These are phyloP conservation scores for Cystobasidium ongulense DNA, from an alignment of 768 basidiomycete genomes.

Conservation along the genomic window DNA sequence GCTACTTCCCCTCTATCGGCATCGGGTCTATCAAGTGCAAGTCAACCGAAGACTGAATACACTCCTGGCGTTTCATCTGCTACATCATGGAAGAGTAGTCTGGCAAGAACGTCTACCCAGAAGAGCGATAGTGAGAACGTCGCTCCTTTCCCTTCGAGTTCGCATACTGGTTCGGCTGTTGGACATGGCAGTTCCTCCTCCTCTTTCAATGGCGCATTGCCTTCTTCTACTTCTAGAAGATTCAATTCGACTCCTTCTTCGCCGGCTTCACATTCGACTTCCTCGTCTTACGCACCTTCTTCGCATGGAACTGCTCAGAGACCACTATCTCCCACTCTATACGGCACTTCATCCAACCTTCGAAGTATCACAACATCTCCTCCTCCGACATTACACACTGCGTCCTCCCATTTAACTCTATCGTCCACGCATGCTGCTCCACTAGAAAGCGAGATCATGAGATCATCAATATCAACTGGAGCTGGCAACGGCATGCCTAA, in stretches of 20 bases:
- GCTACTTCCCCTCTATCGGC: not conserved
- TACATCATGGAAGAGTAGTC: constrained; percentile 1
- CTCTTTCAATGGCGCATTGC: not conserved
- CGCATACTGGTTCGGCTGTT: not conserved
- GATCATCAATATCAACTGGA: constrained; percentile 2
- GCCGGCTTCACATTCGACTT: not conserved
- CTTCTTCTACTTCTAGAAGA: constrained; percentile 3
- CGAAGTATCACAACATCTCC: not conserved
- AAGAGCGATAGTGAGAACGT: constrained; percentile 10
- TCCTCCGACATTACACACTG: not conserved
- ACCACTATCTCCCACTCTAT: not conserved
- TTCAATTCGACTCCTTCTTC: not conserved
- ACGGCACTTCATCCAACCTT: not conserved
- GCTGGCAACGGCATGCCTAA: not conserved
- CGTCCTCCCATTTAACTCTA: not conserved
- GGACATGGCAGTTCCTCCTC: not conserved
- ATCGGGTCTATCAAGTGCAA: not conserved
- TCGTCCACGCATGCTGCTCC: not conserved
- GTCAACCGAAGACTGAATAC: not conserved
- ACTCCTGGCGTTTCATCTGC: not conserved
- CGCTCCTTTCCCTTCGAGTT: not conserved
- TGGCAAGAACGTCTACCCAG: not conserved
- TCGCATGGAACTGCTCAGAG: not conserved
- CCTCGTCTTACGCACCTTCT: not conserved
- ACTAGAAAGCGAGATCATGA: constrained; percentile 21